Evolutionary conservation across 1,284 basidiomycete genomes (phyloP).

Genomic region (Pyrrhoderma noxium): DNA sequence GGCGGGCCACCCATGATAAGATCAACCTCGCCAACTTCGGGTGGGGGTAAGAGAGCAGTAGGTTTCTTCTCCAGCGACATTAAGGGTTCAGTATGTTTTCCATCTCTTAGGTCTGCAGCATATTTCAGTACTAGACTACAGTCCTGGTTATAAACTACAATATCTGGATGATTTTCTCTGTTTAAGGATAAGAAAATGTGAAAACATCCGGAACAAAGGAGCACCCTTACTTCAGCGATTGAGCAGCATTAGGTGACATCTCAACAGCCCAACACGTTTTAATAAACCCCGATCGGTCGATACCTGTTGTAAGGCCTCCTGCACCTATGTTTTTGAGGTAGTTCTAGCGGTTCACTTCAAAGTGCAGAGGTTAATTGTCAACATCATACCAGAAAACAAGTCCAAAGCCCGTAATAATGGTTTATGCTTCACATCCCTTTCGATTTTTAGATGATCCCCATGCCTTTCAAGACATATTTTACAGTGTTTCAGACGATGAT

Average conservation of each 20-base stretch:
- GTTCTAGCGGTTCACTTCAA: not conserved
- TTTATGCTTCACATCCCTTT: slow-evolving; percentile 24
- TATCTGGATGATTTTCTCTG: slow-evolving; percentile 51
- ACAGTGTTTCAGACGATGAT: slow-evolving; percentile 2
- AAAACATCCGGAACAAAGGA: slow-evolving; percentile 3
- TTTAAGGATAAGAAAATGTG: slow-evolving; percentile 8
- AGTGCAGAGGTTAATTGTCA: not conserved
- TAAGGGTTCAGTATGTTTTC: slow-evolving; percentile 33
- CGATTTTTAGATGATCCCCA: slow-evolving; percentile 19
- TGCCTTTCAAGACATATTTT: not conserved
- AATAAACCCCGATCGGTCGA: slow-evolving; percentile 50
- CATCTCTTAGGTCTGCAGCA: slow-evolving; percentile 39
- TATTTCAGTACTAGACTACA: slow-evolving; percentile 51
- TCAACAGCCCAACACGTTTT: slow-evolving; percentile 63
- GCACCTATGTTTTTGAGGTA: slow-evolving; percentile 39
- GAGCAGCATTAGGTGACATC: slow-evolving; percentile 51
- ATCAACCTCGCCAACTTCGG: slow-evolving; percentile 52
- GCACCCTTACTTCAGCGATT: slow-evolving; percentile 44
- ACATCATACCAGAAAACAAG: slow-evolving; percentile 49
- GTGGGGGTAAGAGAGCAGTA: slow-evolving; percentile 39
- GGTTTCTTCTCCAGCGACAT: not conserved
- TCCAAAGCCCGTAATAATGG: slow-evolving; percentile 47
- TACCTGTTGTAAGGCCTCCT: slow-evolving; percentile 60
- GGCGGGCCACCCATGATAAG: slow-evolving; percentile 69
- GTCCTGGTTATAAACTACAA: slow-evolving; percentile 57